These are phyloP conservation scores for Ilex paraguariensis DNA, from an alignment of 305 asterid species.

Conservation along the genomic window DNA sequence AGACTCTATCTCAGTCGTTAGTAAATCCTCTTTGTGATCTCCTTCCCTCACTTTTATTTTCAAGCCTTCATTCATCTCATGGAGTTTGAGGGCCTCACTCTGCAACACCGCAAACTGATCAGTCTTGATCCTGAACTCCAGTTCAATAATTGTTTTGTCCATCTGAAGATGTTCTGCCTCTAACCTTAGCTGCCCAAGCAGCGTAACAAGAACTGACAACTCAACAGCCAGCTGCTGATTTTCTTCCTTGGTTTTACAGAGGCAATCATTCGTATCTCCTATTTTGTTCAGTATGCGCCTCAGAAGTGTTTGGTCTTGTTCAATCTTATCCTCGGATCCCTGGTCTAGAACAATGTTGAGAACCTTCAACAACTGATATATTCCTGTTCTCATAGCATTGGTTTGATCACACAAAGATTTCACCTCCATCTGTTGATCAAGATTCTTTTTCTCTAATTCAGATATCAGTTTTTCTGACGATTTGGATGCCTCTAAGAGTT, in stretches of 20 bases:
- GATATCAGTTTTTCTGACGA: conserved; percentile 41
- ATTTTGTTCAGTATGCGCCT: conserved; percentile 37
- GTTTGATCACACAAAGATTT: conserved; percentile 50
- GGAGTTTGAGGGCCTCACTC: conserved; percentile 40
- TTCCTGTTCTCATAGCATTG: conserved; percentile 49
- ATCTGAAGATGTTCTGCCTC: conserved; percentile 39
- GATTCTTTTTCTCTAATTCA: conserved; percentile 44
- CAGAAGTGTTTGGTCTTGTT: conserved; percentile 37
- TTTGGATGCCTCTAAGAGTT: conserved; percentile 42
- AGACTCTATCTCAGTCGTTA: conserved; percentile 35
- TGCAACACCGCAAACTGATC: conserved; percentile 41
- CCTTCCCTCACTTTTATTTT: conserved; percentile 45
- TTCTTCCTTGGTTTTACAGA: conserved; percentile 51
- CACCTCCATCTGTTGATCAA: conserved; percentile 45
- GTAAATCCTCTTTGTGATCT: conserved; percentile 38
- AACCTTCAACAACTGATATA: conserved; percentile 45
- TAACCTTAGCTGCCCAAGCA: conserved; percentile 51
- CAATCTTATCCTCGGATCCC: conserved; percentile 27
- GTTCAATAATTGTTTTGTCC: conserved; percentile 44
- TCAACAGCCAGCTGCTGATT: conserved; percentile 48
- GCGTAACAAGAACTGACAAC: conserved; percentile 51
- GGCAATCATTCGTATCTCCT: conserved; percentile 38
- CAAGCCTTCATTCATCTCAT: conserved; percentile 47
- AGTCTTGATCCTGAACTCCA: conserved; percentile 34
- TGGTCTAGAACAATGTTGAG: conserved; percentile 40